phyloP scores from a whole-genome alignment of 2,329 filamentous ascomycete species.

The Phyllosticta paracitricarpa region DNA sequence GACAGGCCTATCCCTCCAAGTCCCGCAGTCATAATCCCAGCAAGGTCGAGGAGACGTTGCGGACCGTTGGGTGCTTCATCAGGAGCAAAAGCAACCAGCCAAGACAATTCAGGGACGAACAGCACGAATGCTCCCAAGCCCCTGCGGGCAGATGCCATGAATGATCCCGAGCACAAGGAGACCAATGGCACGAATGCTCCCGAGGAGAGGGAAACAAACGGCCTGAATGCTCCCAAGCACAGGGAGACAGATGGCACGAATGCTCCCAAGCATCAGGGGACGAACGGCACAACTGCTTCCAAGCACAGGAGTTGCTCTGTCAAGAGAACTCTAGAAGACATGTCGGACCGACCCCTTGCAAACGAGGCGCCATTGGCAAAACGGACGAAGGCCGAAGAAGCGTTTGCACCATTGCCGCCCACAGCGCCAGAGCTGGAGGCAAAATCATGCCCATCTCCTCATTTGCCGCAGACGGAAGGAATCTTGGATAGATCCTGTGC shows the following conservation, averaged over 20 bases:
- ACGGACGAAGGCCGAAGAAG: neutral
- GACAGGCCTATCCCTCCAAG: neutral
- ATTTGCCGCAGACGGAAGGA: neutral
- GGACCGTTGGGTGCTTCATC: neutral
- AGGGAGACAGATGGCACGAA: no score
- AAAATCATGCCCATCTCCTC: neutral
- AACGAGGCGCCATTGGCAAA: neutral
- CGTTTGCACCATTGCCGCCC: neutral
- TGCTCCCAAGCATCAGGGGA: no score
- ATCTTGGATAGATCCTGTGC: neutral
- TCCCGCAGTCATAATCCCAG: neutral
- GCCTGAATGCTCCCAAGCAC: no score
- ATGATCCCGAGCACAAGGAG: no score
- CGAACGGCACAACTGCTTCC: neutral
- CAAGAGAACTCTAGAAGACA: neutral
- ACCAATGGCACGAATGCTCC: no score
- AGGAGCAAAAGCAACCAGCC: neutral
- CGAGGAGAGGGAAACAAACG: no score
- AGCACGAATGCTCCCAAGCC: neutral
- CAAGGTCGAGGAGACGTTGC: neutral
- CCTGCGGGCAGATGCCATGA: no score
- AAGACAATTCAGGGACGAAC: neutral
- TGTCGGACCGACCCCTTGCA: neutral
- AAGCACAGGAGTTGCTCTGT: neutral
- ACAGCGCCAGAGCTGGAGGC: neutral